Conservation (phyloP, 257 asterid species). For the Fraxinus cuspidata region DNA sequence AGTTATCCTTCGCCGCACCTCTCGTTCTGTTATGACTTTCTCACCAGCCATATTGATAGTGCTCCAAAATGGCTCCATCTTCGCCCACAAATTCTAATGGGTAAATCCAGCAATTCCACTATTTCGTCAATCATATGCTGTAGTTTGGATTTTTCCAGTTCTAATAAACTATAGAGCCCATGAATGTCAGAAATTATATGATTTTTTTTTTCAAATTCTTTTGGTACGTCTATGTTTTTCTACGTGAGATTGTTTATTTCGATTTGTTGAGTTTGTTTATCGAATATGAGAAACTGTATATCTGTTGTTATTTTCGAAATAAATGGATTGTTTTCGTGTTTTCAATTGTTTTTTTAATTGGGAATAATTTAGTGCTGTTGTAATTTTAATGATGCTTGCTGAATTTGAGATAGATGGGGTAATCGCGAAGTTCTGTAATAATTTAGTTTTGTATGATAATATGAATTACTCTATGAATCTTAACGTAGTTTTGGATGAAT, state of each 20-base stretch:
- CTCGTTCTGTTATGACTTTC: background rate
- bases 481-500: background rate
- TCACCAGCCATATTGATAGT: background rate
- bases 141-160: no score
- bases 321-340: no score
- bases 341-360: background rate
- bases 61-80: background rate
- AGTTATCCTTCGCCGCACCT: background rate
- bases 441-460: background rate
- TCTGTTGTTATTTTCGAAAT: background rate
- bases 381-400: no score
- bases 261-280: background rate
- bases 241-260: background rate
- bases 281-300: background rate
- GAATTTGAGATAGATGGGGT: background rate
- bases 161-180: no score
- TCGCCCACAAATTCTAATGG: background rate
- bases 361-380: background rate
- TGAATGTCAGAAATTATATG: background rate
- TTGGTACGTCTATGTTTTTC: background rate
- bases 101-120: background rate
- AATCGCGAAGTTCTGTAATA: background rate
- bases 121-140: background rate
- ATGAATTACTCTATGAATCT: background rate
- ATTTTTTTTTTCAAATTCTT: no score